Conservation (phyloP, 257 asterid species). For the Solanum chiquidenum region DNA sequence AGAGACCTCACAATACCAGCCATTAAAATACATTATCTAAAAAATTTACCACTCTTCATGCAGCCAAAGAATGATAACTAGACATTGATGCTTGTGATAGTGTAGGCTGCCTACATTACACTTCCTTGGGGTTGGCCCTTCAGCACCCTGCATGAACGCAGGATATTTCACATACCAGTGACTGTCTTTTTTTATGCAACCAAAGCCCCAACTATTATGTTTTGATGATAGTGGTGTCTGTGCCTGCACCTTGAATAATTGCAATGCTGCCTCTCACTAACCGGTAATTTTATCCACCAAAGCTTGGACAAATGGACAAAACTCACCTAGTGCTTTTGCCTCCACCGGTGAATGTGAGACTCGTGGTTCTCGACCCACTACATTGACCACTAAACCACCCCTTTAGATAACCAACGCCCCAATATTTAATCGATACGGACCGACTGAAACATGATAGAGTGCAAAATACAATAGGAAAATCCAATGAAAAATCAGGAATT, state of each 20-base stretch:
- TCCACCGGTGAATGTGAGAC: not conserved
- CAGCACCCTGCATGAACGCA: not conserved
- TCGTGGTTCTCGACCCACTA: not conserved
- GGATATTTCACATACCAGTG: not conserved
- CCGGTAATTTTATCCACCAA: not conserved
- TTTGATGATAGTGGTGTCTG: not conserved
- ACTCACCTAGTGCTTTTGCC: not conserved
- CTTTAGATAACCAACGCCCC: not conserved
- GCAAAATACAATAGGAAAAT: not conserved
- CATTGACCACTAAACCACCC: not conserved
- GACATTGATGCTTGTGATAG: not conserved
- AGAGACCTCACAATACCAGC: not conserved
- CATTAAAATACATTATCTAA: not conserved
- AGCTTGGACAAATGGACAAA: not conserved
- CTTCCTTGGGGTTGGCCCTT: not conserved
- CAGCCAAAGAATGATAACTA: not conserved
- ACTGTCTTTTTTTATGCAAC: not conserved
- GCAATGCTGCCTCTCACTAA: not conserved
- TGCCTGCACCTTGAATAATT: not conserved
- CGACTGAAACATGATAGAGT: not conserved
- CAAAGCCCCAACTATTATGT: not conserved
- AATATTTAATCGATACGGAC: not conserved
- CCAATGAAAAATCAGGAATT: not conserved
- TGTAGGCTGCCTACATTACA: not conserved
- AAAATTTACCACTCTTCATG: not conserved